Percentiles rank a stretch among this genome's conserved stretches.
These are phyloP conservation scores for Chrysoporthe cubensis DNA, from an alignment of 2,329 filamentous ascomycete species.

Conservation along the genomic window DNA sequence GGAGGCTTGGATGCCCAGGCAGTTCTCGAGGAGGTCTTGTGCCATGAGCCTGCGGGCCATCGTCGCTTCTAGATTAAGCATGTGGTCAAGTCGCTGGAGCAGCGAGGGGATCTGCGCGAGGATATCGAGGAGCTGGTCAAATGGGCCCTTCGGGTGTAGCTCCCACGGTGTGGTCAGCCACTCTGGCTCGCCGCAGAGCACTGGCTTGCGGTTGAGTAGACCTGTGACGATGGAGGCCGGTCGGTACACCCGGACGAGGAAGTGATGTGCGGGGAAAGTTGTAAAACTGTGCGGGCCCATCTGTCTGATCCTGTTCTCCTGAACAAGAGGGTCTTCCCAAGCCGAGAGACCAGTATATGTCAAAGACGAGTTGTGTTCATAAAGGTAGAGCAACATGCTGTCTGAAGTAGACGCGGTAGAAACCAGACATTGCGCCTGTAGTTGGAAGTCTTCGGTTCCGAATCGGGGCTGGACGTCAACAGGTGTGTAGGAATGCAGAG, in stretches of 20 bases:
- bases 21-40: constrained; percentile 53
- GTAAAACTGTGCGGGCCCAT: constrained; percentile 52
- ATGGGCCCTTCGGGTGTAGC: constrained; percentile 51
- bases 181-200: constrained; percentile 54
- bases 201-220: constrained; percentile 53
- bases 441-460: constrained; percentile 43
- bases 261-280: constrained; percentile 60
- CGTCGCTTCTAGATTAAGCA: constrained; percentile 45
- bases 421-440: constrained; percentile 50
- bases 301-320: constrained; percentile 43
- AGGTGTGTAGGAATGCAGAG: constrained; percentile 45
- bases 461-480: constrained; percentile 43
- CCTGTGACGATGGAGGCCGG: constrained; percentile 52
- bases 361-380: constrained; percentile 54
- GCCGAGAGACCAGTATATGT: constrained; percentile 39
- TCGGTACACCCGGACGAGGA: constrained; percentile 59
- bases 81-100: constrained; percentile 49
- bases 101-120: constrained; percentile 51
- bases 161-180: constrained; percentile 59
- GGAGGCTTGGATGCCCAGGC: constrained; percentile 51
- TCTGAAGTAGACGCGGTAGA: constrained; percentile 44
- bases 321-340: constrained; percentile 43
- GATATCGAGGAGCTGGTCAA: constrained; percentile 59
- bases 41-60: constrained; percentile 48
- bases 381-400: constrained; percentile 55